Evolutionary conservation across 441 rosid genomes (phyloP).

Genomic region (Heliophila coronopifolia): DNA sequence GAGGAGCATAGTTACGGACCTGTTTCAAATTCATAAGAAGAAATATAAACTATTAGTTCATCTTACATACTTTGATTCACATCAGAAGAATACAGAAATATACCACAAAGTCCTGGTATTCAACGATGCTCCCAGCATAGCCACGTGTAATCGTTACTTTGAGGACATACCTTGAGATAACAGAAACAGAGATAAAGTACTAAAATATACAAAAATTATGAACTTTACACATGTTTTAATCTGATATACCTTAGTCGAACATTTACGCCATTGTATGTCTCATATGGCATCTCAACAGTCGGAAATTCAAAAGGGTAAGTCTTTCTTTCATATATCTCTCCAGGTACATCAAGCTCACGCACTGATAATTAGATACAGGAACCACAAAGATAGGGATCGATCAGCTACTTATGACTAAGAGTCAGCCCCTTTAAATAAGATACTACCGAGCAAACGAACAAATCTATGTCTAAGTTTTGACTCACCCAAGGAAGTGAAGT

Average conservation of each 20-base stretch:
- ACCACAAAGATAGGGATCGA: no score
- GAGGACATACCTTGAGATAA: constrained; percentile 69
- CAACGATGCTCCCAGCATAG: constrained; percentile 79
- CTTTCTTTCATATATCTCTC: constrained; percentile 86
- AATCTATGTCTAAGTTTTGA: no score
- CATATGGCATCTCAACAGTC: constrained; percentile 89
- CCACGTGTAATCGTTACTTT: constrained; percentile 82
- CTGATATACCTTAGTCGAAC: constrained; percentile 75
- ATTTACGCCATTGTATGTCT: constrained; percentile 86
- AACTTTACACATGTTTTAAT: no score
- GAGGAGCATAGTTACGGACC: constrained; percentile 78
- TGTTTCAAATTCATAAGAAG: constrained; percentile 24
- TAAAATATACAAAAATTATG: no score
- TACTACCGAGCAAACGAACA: no score
- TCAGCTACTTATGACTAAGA: no score
- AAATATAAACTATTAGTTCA: no score
- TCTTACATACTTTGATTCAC: no score
- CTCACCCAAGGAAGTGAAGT: constrained; percentile 96
- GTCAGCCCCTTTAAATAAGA: no score
- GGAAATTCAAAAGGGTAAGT: constrained; percentile 90
- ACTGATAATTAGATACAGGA: constrained; percentile 34
- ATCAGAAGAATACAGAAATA: constrained; percentile 1
- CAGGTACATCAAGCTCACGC: constrained; percentile 93
- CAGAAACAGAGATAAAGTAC: no score
- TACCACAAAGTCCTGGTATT: constrained; percentile 89